Conservation (phyloP, 75 land plant genomes). For the Ceratopteris richardii region DNA sequence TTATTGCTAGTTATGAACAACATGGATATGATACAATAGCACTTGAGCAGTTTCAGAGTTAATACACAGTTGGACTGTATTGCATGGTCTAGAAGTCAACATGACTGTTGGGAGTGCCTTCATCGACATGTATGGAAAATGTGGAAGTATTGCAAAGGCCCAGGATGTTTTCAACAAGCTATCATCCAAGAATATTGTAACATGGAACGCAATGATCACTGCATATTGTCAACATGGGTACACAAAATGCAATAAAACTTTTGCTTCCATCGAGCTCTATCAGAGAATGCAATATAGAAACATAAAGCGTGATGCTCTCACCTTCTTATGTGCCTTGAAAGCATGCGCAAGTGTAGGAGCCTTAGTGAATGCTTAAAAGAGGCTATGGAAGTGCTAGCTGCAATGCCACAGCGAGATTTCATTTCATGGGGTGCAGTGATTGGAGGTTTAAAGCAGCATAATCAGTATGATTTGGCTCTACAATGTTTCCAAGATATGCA, state of each 20-base stretch:
- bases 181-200: conserved; percentile 13
- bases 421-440: conserved; percentile 40
- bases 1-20: conserved; percentile 36
- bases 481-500: conserved; percentile 26
- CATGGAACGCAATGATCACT: conserved; percentile 29
- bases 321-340: conserved; percentile 36
- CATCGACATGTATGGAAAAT: conserved; percentile 49
- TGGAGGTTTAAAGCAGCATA: conserved; percentile 37
- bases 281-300: background rate
- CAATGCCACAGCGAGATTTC: conserved; percentile 31
- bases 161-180: conserved; percentile 21
- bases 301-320: conserved; percentile 42
- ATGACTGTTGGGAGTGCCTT: conserved; percentile 35
- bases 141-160: conserved; percentile 35
- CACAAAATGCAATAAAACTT: no score
- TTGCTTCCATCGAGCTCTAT: no score
- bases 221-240: background rate
- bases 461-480: conserved; percentile 21
- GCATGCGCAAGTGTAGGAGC: conserved; percentile 22
- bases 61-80: conserved; percentile 29
- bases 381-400: conserved; percentile 25
- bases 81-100: conserved; percentile 24
- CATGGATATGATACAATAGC: conserved; percentile 30
- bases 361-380: conserved; percentile 11
- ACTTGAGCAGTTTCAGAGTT: conserved; percentile 20